These are phyloP conservation scores for Candida broadrunensis DNA, from an alignment of 805 yeast genomes.

Conservation along the genomic window DNA sequence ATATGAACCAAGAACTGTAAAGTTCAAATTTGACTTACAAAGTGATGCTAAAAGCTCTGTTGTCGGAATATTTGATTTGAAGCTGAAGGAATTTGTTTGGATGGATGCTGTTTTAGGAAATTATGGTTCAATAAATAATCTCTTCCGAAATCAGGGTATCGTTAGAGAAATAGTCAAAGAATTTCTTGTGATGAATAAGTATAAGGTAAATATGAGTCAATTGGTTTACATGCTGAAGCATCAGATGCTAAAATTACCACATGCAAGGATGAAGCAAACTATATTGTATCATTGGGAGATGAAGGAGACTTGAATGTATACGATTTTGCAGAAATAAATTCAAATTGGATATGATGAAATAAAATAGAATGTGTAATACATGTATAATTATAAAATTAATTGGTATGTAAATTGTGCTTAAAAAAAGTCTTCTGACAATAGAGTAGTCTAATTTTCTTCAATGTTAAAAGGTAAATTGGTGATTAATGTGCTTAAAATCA, in stretches of 20 bases:
- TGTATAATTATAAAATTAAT: too few relatives aligned
- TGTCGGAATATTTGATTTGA: conserved; percentile 7
- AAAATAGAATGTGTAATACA: neutral
- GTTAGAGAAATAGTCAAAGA: neutral
- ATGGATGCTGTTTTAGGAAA: conserved; percentile 2
- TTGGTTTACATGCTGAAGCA: conserved; percentile 5
- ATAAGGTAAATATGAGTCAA: conserved; percentile 5
- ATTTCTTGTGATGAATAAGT: conserved; percentile 1
- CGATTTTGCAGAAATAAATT: conserved; percentile 9
- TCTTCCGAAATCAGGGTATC: neutral
- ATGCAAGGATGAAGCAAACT: conserved; percentile 5
- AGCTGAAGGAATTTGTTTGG: conserved; percentile 4
- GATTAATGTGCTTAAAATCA: too few relatives aligned
- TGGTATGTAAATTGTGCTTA: too few relatives aligned
- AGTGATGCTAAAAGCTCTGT: neutral
- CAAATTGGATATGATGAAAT: conserved; percentile 4
- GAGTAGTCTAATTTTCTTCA: too few relatives aligned
- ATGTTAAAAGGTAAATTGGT: too few relatives aligned
- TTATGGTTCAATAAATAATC: neutral
- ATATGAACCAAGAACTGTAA: conserved; percentile 8
- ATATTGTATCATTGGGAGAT: conserved; percentile 7
- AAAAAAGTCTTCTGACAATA: too few relatives aligned
- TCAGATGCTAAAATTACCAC: conserved; percentile 1
- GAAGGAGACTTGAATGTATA: conserved; percentile 8
- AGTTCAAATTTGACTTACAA: conserved; percentile 6